These are phyloP conservation scores for Candida nonsorbophila DNA, from an alignment of 805 yeast genomes.

Conservation along the genomic window DNA sequence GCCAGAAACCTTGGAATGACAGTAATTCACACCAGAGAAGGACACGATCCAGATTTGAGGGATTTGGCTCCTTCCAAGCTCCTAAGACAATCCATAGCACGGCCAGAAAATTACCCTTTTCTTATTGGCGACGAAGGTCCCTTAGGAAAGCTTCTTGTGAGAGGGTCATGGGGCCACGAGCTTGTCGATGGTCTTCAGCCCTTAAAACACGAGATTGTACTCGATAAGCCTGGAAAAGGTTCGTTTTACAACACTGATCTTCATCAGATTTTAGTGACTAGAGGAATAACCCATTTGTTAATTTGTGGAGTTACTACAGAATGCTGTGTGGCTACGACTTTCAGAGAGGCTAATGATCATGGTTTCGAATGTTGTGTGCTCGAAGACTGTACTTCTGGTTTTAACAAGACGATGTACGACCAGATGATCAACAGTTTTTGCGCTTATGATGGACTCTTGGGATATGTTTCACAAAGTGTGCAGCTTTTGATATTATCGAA, in stretches of 20 bases:
- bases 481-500: conserved; percentile 5
- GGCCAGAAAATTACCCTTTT: conserved; percentile 4
- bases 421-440: conserved; percentile 6
- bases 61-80: conserved; percentile 6
- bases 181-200: conserved; percentile 5
- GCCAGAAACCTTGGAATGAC: conserved; percentile 7
- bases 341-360: conserved; percentile 8
- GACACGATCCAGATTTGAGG: conserved; percentile 6
- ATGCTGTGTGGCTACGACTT: conserved; percentile 9
- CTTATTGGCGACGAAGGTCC: conserved; percentile 8
- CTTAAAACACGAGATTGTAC: conserved; percentile 3
- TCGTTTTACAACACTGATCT: conserved; percentile 7
- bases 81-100: conserved; percentile 4
- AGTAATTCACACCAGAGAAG: conserved; percentile 8
- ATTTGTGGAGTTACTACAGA: conserved; percentile 9
- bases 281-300: conserved; percentile 8
- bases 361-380: conserved; percentile 9
- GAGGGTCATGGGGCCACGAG: conserved; percentile 8
- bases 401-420: conserved; percentile 3
- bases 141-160: conserved; percentile 5
- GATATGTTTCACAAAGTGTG: conserved; percentile 21
- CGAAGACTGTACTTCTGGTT: conserved; percentile 7
- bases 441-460: conserved; percentile 15
- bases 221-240: conserved; percentile 10
- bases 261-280: conserved; percentile 7